These are phyloP conservation scores for Casaregolazyma suthepensis DNA, from an alignment of 1,139 yeast species.

Conservation along the genomic window DNA sequence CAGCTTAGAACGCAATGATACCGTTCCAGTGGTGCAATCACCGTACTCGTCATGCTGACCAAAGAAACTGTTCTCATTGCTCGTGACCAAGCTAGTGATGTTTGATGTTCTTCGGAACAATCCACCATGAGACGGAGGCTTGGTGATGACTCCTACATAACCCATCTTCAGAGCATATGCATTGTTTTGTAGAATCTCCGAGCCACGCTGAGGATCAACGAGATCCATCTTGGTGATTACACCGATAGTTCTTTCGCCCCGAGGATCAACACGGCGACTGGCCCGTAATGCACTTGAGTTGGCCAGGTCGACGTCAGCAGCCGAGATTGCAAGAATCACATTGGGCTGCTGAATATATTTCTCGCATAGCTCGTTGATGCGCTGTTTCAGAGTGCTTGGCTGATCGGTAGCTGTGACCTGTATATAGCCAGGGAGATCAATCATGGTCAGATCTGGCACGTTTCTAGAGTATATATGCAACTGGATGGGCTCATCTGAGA, in stretches of 20 bases:
- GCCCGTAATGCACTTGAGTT: conserved; percentile 93
- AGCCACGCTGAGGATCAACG: conserved; percentile 71
- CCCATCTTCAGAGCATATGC: conserved; percentile 93
- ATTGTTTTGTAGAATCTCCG: conserved; percentile 60
- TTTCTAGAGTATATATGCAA: conserved; percentile 83
- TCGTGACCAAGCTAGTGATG: conserved; percentile 34
- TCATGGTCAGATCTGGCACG: conserved; percentile 90
- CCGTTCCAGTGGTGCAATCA: conserved; percentile 68
- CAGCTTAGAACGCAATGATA: conserved; percentile 66
- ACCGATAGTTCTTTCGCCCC: conserved; percentile 93
- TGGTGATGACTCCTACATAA: conserved; percentile 93
- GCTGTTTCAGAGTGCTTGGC: conserved; percentile 73
- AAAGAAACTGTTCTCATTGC: conserved; percentile 40
- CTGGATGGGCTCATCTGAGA: conserved; percentile 87
- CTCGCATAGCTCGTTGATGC: conserved; percentile 74
- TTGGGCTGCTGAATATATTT: conserved; percentile 86
- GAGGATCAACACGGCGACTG: conserved; percentile 86
- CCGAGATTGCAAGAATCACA: conserved; percentile 88
- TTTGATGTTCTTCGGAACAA: conserved; percentile 26
- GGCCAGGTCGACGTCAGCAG: conserved; percentile 97
- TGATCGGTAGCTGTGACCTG: conserved; percentile 97
- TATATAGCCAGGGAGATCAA: conserved; percentile 95
- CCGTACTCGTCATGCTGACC: conserved; percentile 59
- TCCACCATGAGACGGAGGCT: conserved; percentile 48
- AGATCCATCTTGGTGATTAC: conserved; percentile 91